Percentiles rank a stretch among this genome's conserved stretches.
These are phyloP conservation scores for Hymenoscyphus fructigenus DNA, from an alignment of 2,329 filamentous ascomycete species.

Conservation along the genomic window DNA sequence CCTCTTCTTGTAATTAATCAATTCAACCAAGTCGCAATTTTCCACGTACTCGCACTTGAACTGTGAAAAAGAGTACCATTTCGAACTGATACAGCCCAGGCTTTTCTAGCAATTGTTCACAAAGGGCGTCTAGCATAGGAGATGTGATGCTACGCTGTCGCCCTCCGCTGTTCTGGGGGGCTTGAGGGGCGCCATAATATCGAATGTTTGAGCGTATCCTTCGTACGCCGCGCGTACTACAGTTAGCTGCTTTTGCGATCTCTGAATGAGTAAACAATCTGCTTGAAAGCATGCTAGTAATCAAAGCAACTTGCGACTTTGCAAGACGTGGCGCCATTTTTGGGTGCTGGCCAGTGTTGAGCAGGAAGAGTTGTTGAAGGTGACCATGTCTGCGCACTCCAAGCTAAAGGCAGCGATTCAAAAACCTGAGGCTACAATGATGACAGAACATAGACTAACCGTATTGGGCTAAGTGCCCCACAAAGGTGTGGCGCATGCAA, in stretches of 20 bases:
- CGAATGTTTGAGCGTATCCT: constrained; percentile 18
- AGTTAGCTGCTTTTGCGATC: constrained; percentile 12
- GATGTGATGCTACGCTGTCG: constrained; percentile 25
- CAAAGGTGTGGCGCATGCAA: too few species aligned
- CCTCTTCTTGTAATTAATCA: too few species aligned
- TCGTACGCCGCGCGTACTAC: neutral
- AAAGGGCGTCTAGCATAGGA: constrained; percentile 27
- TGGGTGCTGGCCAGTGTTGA: neutral
- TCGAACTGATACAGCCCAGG: constrained; percentile 24
- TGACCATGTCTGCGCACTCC: neutral
- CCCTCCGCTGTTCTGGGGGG: constrained; percentile 24
- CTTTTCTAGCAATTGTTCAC: constrained; percentile 26
- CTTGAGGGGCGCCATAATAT: constrained; percentile 23
- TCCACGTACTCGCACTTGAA: too few species aligned
- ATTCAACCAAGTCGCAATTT: too few species aligned
- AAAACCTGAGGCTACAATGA: too few species aligned
- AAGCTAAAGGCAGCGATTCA: too few species aligned
- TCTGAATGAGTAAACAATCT: constrained; percentile 9
- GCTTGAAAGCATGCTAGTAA: constrained; percentile 10
- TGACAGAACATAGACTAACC: too few species aligned
- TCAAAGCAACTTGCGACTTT: constrained; percentile 9
- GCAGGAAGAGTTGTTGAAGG: neutral
- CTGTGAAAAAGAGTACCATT: constrained; percentile 27
- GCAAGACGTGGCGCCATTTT: constrained; percentile 8
- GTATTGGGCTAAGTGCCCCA: too few species aligned